Conservation (phyloP, 805 yeast genomes). For the Brettanomyces custersianus region DNA sequence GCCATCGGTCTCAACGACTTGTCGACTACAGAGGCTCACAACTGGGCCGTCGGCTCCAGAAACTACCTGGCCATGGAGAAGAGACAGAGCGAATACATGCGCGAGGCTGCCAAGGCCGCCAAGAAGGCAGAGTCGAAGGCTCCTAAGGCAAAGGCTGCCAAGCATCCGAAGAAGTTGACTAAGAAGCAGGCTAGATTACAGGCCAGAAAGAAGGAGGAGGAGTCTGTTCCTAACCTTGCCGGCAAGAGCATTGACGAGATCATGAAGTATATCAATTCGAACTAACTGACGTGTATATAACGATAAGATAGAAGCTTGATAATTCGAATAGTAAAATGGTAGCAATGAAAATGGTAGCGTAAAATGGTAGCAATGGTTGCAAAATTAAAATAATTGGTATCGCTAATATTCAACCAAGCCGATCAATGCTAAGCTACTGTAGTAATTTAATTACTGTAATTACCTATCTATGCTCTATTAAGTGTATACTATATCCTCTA, state of each 20-base stretch:
- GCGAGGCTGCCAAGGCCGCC: slow-evolving; percentile 14
- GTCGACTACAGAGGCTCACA: slow-evolving; percentile 57
- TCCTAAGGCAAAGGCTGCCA: slow-evolving; percentile 8
- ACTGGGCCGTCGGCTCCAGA: slow-evolving; percentile 52
- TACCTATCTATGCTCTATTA: too few relatives aligned
- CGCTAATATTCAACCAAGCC: too few relatives aligned
- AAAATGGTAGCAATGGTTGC: too few relatives aligned
- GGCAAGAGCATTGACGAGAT: slow-evolving; percentile 64
- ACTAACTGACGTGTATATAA: too few relatives aligned
- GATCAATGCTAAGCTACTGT: too few relatives aligned
- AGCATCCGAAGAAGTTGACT: slow-evolving; percentile 14
- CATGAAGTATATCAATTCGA: slow-evolving; percentile 62
- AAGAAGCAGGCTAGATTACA: slow-evolving; percentile 17
- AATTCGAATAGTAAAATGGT: too few relatives aligned
- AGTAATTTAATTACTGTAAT: too few relatives aligned
- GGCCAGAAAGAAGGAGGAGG: slow-evolving; percentile 25
- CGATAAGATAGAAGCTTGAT: too few relatives aligned
- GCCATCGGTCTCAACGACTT: slow-evolving; percentile 61
- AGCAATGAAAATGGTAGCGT: too few relatives aligned
- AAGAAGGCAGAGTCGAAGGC: slow-evolving; percentile 17
- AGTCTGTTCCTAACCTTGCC: slow-evolving; percentile 47
- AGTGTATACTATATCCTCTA: too few relatives aligned
- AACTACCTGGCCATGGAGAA: slow-evolving; percentile 38
- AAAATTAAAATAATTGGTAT: too few relatives aligned
- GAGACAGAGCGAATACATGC: slow-evolving; percentile 29